These are phyloP conservation scores for Candolleomyces eurysporus DNA, from an alignment of 768 basidiomycete genomes.

Conservation along the genomic window DNA sequence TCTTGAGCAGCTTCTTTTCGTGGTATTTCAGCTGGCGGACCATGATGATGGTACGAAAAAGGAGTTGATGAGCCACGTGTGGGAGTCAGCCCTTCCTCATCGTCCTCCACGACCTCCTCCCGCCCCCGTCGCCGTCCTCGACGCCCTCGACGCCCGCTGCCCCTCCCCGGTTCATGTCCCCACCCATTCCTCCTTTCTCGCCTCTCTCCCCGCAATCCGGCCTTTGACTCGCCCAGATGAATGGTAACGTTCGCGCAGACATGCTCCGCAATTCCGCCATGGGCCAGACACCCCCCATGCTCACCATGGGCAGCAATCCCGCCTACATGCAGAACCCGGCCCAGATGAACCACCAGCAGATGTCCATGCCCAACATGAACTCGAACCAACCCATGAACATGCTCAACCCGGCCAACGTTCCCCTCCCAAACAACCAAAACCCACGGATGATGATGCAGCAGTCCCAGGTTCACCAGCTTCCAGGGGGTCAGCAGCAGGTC, in stretches of 20 bases:
- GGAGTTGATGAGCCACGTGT: constrained; percentile 34
- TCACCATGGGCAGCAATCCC: constrained; percentile 27
- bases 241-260: constrained; percentile 27
- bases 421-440: background rate
- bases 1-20: constrained; percentile 91
- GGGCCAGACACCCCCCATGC: constrained; percentile 37
- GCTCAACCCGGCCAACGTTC: background rate
- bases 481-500: background rate
- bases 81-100: constrained; percentile 22
- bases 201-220: background rate
- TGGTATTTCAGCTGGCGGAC: constrained; percentile 96
- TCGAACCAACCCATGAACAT: constrained; percentile 8
- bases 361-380: background rate
- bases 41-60: constrained; percentile 40
- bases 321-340: constrained; percentile 37
- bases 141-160: background rate
- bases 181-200: background rate
- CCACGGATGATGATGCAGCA: constrained; percentile 1
- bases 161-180: background rate
- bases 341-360: constrained; percentile 39
- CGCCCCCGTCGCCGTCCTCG: background rate
- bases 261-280: constrained; percentile 46
- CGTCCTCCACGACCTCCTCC: constrained; percentile 13
- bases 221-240: constrained; percentile 37
- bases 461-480: background rate